Percentiles rank a stretch among this genome's conserved stretches.
phyloP scores from a whole-genome alignment of 2,329 filamentous ascomycete species.

The Dryadomyces quercivorus region DNA sequence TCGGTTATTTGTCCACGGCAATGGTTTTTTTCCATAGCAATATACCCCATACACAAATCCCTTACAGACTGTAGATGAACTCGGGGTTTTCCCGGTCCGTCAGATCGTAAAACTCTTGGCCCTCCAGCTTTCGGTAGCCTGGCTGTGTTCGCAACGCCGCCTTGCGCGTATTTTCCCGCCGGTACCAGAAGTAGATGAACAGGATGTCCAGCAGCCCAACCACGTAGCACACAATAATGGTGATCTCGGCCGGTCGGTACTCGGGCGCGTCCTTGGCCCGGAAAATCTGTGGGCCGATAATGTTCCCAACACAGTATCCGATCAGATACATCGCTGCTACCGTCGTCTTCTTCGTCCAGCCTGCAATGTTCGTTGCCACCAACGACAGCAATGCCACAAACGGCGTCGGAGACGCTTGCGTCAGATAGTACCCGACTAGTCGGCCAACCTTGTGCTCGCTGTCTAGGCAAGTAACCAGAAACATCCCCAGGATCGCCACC shows the following conservation, averaged over 20 bases:
- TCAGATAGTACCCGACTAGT: constrained; percentile 54
- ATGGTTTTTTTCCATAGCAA: not conserved
- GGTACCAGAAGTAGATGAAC: constrained; percentile 53
- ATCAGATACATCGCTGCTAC: constrained; percentile 41
- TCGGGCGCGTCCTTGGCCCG: constrained; percentile 40
- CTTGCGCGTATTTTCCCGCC: constrained; percentile 47
- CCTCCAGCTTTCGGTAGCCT: constrained; percentile 48
- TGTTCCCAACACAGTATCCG: constrained; percentile 40
- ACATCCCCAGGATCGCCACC: constrained; percentile 44
- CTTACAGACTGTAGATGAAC: constrained; percentile 46
- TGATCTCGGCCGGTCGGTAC: constrained; percentile 52
- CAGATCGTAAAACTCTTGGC: constrained; percentile 56
- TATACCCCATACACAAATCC: not conserved
- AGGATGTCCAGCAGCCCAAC: constrained; percentile 28
- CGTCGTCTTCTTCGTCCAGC: constrained; percentile 47
- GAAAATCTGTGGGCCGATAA: constrained; percentile 43
- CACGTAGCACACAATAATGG: constrained; percentile 46
- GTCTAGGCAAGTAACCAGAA: constrained; percentile 52
- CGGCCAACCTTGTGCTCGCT: constrained; percentile 43
- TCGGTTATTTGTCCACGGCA: no score
- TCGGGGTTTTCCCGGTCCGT: constrained; percentile 55
- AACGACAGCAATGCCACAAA: constrained; percentile 54
- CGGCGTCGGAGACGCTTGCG: constrained; percentile 43
- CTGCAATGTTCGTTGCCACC: constrained; percentile 48
- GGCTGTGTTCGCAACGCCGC: constrained; percentile 34